These are phyloP conservation scores for Pseudogymnoascus pannorum DNA, from an alignment of 2,329 filamentous ascomycete species.

Conservation along the genomic window DNA sequence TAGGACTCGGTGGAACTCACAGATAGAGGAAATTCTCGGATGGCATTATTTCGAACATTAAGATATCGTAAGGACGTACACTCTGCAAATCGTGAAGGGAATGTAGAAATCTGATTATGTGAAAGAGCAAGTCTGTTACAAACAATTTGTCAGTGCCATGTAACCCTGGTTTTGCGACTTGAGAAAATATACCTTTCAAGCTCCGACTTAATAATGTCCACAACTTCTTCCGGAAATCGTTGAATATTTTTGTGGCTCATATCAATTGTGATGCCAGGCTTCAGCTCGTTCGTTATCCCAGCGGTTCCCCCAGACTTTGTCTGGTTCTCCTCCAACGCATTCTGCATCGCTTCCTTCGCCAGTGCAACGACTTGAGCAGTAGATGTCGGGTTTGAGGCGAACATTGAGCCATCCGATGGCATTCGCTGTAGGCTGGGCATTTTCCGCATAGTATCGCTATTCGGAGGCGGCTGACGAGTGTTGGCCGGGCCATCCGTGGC, in stretches of 20 bases:
- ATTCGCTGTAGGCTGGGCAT: conserved; percentile 43
- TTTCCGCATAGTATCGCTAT: conserved; percentile 25
- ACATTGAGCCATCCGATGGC: conserved; percentile 36
- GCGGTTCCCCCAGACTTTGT: conserved; percentile 54
- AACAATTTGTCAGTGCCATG: conserved; percentile 25
- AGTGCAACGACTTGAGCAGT: conserved; percentile 58
- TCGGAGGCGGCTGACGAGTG: conserved; percentile 30
- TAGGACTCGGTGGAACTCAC: conserved; percentile 37
- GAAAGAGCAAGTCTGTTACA: conserved; percentile 62
- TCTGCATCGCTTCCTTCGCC: conserved; percentile 59
- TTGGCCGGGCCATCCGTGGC: conserved; percentile 34
- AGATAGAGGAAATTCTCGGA: conserved; percentile 57
- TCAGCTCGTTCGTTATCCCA: conserved; percentile 52
- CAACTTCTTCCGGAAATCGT: conserved; percentile 30
- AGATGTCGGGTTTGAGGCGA: conserved; percentile 46
- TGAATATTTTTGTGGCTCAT: conserved; percentile 68
- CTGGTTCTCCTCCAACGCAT: conserved; percentile 58
- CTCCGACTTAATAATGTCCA: conserved; percentile 31
- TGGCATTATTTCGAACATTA: conserved; percentile 70
- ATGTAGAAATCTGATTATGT: conserved; percentile 67
- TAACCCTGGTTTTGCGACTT: conserved; percentile 11
- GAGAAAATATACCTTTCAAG: conserved; percentile 26
- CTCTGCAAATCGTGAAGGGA: conserved; percentile 65
- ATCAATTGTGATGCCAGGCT: conserved; percentile 70
- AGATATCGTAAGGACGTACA: conserved; percentile 73